These are phyloP conservation scores for Exobasidium cylindrosporum DNA, from an alignment of 1,284 basidiomycete genomes.

Conservation along the genomic window DNA sequence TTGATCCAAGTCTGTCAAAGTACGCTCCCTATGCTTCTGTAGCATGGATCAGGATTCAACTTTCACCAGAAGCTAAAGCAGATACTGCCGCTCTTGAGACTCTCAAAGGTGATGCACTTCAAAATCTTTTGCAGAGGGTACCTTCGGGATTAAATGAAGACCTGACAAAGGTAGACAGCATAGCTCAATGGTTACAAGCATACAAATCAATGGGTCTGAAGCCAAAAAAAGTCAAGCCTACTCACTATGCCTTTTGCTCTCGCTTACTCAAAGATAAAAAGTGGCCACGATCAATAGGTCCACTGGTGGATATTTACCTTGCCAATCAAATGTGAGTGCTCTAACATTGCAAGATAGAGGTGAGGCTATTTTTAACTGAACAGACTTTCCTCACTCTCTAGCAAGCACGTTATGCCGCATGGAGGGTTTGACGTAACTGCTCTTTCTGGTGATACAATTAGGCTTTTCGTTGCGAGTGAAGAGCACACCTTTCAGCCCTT, in stretches of 20 bases:
- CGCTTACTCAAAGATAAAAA: slow-evolving; percentile 7
- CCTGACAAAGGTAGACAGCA: background rate
- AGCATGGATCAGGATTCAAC: background rate
- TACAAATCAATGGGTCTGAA: slow-evolving; percentile 9
- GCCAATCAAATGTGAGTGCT: slow-evolving; percentile 1
- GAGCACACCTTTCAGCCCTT: slow-evolving; percentile 6
- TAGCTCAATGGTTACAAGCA: background rate
- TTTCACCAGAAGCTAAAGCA: background rate
- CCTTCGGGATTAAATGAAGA: slow-evolving; percentile 1
- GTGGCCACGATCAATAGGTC: slow-evolving; percentile 9
- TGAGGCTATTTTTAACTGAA: background rate
- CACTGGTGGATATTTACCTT: slow-evolving; percentile 5
- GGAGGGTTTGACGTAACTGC: slow-evolving; percentile 6
- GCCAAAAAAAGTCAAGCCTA: slow-evolving; percentile 10
- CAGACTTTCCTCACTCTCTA: background rate
- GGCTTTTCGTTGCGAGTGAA: background rate
- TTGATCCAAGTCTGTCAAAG: background rate
- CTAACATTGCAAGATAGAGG: background rate
- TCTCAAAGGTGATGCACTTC: slow-evolving; percentile 5
- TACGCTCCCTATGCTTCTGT: background rate
- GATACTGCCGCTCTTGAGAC: background rate
- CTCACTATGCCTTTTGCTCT: slow-evolving; percentile 1
- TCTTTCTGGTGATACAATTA: background rate
- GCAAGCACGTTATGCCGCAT: slow-evolving; percentile 6
- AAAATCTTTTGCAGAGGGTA: background rate